Percentiles rank a stretch among this genome's conserved stretches.
These are phyloP conservation scores for Aethionema arabicum DNA, from an alignment of 345 rosid species.

Conservation along the genomic window DNA sequence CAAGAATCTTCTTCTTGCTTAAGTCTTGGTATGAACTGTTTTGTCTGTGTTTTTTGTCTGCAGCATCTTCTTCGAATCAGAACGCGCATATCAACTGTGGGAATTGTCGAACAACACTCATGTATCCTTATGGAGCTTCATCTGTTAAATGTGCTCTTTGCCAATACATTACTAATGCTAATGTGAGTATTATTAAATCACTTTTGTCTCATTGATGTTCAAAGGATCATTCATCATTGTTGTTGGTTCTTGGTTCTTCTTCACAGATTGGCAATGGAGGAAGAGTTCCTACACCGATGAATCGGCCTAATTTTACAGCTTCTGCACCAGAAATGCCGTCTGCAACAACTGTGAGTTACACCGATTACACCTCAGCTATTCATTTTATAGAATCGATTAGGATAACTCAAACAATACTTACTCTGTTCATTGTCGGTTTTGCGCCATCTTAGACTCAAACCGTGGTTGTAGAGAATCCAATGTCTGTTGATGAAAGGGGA, in stretches of 20 bases:
- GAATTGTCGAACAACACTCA: conserved; percentile 61
- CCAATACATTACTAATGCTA: conserved; percentile 63
- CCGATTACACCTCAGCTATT: not conserved
- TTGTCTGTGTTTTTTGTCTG: not conserved
- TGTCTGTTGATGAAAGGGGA: conserved; percentile 88
- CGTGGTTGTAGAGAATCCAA: conserved; percentile 84
- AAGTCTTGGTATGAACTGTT: not conserved
- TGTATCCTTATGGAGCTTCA: conserved; percentile 81
- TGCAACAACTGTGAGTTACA: conserved; percentile 56
- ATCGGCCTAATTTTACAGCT: conserved; percentile 50
- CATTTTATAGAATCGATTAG: not conserved
- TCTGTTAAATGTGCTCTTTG: conserved; percentile 86
- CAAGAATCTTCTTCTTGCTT: not conserved
- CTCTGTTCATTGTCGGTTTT: conserved; percentile 18
- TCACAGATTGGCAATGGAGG: conserved; percentile 47
- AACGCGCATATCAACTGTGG: conserved; percentile 71
- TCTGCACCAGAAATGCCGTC: conserved; percentile 38
- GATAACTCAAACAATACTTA: not conserved
- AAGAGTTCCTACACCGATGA: conserved; percentile 49
- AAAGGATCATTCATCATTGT: not conserved
- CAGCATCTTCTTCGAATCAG: conserved; percentile 41
- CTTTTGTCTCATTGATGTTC: not conserved
- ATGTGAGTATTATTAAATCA: conserved; percentile 46
- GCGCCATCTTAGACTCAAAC: conserved; percentile 59
- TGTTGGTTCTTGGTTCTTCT: conserved; percentile 1